Conservation (phyloP, 2,329 filamentous ascomycete genomes). For the Cladosporium phlei region DNA sequence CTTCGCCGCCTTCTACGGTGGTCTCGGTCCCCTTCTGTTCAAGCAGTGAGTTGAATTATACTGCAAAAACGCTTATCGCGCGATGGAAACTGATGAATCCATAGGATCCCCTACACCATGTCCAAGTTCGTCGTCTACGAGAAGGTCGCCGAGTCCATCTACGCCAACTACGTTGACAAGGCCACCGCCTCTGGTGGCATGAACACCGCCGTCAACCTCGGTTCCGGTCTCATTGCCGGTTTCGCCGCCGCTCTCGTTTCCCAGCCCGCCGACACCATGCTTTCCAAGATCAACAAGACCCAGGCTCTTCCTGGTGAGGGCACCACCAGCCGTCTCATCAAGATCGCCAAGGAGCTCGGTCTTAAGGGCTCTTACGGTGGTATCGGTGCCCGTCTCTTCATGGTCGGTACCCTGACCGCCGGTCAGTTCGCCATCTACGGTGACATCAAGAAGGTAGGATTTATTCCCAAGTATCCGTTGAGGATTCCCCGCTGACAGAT, state of each 20-base stretch:
- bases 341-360: conserved; percentile 84
- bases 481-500: conserved; percentile 9
- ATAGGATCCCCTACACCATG: conserved; percentile 85
- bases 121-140: conserved; percentile 93
- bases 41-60: conserved; percentile 56
- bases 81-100: conserved; percentile 15
- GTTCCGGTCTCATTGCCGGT: conserved; percentile 78
- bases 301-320: conserved; percentile 81
- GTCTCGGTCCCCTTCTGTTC: conserved; percentile 82
- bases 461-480: conserved; percentile 7
- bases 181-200: conserved; percentile 59
- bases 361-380: conserved; percentile 69
- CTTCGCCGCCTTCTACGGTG: conserved; percentile 81
- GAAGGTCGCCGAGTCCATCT: conserved; percentile 75
- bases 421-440: conserved; percentile 90
- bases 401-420: conserved; percentile 69
- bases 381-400: conserved; percentile 74
- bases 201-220: conserved; percentile 78
- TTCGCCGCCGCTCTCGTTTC: conserved; percentile 84
- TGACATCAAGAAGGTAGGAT: conserved; percentile 59
- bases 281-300: conserved; percentile 95
- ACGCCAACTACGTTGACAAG: conserved; percentile 62
- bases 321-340: conserved; percentile 73
- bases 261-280: conserved; percentile 89
- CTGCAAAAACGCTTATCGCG: background rate